phyloP scores from a whole-genome alignment of 805 yeast species.

The Sporopachydermia quercuum region DNA sequence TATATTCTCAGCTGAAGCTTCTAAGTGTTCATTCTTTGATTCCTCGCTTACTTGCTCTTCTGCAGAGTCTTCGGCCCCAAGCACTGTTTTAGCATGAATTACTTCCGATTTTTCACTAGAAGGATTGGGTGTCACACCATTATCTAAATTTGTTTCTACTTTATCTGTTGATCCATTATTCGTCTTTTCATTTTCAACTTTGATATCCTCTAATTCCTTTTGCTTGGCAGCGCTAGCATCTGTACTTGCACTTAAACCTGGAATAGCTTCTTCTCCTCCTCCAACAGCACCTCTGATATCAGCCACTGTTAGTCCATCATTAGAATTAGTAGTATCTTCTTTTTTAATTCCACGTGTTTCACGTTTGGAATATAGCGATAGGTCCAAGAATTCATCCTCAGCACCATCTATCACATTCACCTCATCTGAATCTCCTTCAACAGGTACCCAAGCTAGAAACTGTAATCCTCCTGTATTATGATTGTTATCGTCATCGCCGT shows the following conservation, averaged over 20 bases:
- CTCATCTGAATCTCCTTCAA: slow-evolving; percentile 8
- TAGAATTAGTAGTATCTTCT: slow-evolving; percentile 9
- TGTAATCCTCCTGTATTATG: slow-evolving; percentile 13
- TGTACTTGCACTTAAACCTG: slow-evolving; percentile 22
- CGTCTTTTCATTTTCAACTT: slow-evolving; percentile 5
- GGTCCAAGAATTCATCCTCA: slow-evolving; percentile 29
- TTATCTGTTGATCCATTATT: too few species aligned
- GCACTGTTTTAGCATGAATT: too few species aligned
- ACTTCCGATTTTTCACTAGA: too few species aligned
- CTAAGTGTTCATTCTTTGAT: too few species aligned
- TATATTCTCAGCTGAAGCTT: too few species aligned
- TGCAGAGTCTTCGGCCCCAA: too few species aligned
- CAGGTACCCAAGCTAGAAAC: slow-evolving; percentile 20
- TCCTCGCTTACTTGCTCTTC: too few species aligned
- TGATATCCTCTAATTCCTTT: slow-evolving; percentile 10
- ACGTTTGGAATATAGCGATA: slow-evolving; percentile 12
- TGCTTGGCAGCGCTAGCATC: slow-evolving; percentile 14
- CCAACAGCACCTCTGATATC: slow-evolving; percentile 45
- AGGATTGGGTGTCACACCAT: too few species aligned
- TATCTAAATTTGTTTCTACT: too few species aligned
- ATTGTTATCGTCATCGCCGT: slow-evolving; percentile 6
- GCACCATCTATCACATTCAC: slow-evolving; percentile 20
- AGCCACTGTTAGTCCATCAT: slow-evolving; percentile 24
- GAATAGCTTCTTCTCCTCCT: slow-evolving; percentile 27
- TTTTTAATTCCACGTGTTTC: slow-evolving; percentile 6